Evolutionary conservation across 1,284 basidiomycete genomes (phyloP), one percentile per base, ranked within the genome.

Genomic region (Cerioporus squamosus): DNA sequence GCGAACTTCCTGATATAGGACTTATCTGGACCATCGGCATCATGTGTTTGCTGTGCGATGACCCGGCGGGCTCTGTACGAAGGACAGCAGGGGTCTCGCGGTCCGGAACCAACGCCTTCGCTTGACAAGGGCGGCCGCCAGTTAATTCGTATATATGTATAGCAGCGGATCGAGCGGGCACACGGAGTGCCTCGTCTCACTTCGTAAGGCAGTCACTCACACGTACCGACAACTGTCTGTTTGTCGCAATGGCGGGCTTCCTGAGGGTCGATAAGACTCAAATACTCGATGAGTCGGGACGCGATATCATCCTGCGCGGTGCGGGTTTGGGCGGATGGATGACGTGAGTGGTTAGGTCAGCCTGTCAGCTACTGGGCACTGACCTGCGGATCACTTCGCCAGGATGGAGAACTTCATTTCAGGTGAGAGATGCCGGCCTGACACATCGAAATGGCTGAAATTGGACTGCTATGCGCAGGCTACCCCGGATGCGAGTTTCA

Each of bases 251-350:
- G 72, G 67, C 82, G 55, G 46, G 60, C 51, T 78, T 82, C 60
- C 73, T 89, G 44, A 81, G 77, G 63, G 81, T 88, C 15, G 75
- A 74, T 42, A 84, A 83, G 23, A 84, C 79, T 8, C 84, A 81
- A 64, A 77, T 88, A 60, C 79, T 88, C 53, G 79, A 87, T 67
- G 78, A 76, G 45, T 71, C 81, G 44, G 83, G 78, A 18, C 75
- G 83, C 43, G 81, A 86, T 60, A 76, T 88, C 53, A 76, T 87
- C 62, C 77, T 90, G 54, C 78, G 86, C 26, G 88, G 88, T 39
- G 86, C 86, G 43, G 88, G 88, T 36, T 74, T 89, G 29, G 87
- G 86, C 61, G 87, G 86, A 60, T 88, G 87, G 85, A 85, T 87
- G 83, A 86, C 81, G 84, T 87, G 65, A 67, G 82, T 77, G 54